Percentiles rank a stretch among this genome's conserved stretches.
Evolutionary conservation across 1,139 yeast species (phyloP).

Genomic region (Debaryomyces singareniensis): DNA sequence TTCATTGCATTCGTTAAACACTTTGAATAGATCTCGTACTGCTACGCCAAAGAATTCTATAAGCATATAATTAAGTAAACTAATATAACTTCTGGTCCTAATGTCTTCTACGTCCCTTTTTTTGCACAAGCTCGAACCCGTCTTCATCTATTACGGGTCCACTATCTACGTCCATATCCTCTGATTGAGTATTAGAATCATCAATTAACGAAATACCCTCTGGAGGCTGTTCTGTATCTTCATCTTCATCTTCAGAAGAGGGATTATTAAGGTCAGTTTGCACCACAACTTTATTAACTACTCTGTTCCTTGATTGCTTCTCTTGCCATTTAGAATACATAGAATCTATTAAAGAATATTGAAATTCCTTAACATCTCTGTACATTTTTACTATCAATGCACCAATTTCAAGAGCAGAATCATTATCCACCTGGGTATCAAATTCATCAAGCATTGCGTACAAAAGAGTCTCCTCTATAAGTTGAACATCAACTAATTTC

Average conservation of each 20-base stretch:
- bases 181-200: conserved; percentile 14
- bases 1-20: conserved; percentile 38
- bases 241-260: conserved; percentile 40
- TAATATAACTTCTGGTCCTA: conserved; percentile 1
- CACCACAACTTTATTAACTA: conserved; percentile 28
- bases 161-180: conserved; percentile 34
- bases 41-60: conserved; percentile 37
- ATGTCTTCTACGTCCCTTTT: conserved; percentile 41
- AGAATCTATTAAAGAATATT: conserved; percentile 51
- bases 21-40: conserved; percentile 33
- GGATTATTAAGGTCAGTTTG: conserved; percentile 59
- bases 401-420: conserved; percentile 73
- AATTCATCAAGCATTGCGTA: conserved; percentile 95
- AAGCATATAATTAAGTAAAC: conserved; percentile 13
- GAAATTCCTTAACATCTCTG: conserved; percentile 49
- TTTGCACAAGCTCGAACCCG: conserved; percentile 84
- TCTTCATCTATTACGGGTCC: conserved; percentile 84
- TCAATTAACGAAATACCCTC: conserved; percentile 9
- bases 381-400: conserved; percentile 59
- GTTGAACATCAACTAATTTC: conserved; percentile 61
- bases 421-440: conserved; percentile 83
- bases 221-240: conserved; percentile 31
- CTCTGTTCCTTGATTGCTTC: conserved; percentile 35
- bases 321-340: conserved; percentile 55
- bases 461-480: conserved; percentile 77